Evolutionary conservation across 208 protist genomes (phyloP).

Genomic region (Balamuthia mandrillaris): DNA sequence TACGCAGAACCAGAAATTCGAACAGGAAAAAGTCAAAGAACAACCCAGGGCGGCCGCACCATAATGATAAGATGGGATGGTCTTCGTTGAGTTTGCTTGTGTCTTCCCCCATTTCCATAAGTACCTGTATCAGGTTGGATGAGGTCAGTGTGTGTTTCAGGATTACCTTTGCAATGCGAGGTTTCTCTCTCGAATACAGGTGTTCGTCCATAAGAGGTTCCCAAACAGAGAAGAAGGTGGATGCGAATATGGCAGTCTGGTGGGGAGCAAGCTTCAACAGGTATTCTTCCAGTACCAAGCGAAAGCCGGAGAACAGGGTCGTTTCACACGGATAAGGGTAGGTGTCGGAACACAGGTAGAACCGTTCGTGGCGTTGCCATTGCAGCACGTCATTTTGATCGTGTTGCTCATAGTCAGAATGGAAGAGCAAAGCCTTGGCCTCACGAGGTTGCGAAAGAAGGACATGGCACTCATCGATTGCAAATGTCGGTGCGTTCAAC

Average conservation of each 20-base stretch:
- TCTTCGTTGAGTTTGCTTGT: not conserved
- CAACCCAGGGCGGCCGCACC: not conserved
- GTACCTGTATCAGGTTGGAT: not conserved
- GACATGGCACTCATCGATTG: constrained; percentile 10
- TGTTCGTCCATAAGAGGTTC: not conserved
- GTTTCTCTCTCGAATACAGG: not conserved
- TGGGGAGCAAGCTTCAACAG: not conserved
- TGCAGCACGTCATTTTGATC: not conserved
- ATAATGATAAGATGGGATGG: not conserved
- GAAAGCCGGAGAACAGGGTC: constrained; percentile 34
- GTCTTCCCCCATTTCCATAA: not conserved
- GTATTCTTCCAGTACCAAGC: not conserved
- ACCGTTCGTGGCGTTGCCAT: not conserved
- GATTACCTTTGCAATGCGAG: not conserved
- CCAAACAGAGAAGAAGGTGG: constrained; percentile 19
- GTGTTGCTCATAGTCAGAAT: not conserved
- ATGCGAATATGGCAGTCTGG: constrained; percentile 14
- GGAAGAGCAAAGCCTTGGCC: not conserved
- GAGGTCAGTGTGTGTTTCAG: not conserved
- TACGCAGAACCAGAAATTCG: not conserved
- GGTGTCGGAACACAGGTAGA: too few relatives aligned
- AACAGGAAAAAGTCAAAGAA: constrained; percentile 6
- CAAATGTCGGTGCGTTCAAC: not conserved
- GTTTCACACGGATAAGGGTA: not conserved
- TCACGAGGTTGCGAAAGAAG: not conserved